phyloP scores from a whole-genome alignment of 1,284 basidiomycete genomes.

The Cutaneotrichosporon spelunceum region DNA sequence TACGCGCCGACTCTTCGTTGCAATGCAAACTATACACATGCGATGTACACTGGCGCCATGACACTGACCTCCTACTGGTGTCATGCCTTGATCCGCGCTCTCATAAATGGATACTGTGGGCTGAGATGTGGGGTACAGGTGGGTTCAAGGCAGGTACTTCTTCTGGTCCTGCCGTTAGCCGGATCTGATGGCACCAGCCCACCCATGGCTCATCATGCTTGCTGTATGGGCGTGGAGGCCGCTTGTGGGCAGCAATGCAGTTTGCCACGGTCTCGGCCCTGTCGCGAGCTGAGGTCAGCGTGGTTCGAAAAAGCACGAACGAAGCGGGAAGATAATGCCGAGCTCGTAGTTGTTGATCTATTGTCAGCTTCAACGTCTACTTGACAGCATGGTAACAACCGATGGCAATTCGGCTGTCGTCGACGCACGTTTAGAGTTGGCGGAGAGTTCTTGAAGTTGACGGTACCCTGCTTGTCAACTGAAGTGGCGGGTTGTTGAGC shows the following conservation, averaged over 20 bases:
- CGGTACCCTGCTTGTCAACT: constrained; percentile 33
- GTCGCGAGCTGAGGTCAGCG: constrained; percentile 27
- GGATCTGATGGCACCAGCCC: constrained; percentile 15
- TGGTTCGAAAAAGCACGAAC: constrained; percentile 22
- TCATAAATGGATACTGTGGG: background rate
- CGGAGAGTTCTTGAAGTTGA: constrained; percentile 39
- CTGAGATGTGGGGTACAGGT: background rate
- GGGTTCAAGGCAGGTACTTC: constrained; percentile 11
- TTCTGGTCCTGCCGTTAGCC: constrained; percentile 19
- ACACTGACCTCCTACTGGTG: background rate
- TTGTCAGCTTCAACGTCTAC: background rate
- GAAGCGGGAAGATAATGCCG: constrained; percentile 48
- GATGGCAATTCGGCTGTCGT: background rate
- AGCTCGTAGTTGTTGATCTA: constrained; percentile 48
- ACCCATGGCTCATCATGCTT: constrained; percentile 44
- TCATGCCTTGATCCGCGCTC: background rate
- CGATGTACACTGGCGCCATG: background rate
- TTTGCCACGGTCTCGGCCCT: constrained; percentile 33
- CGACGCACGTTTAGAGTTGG: constrained; percentile 29
- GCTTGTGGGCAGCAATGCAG: constrained; percentile 41
- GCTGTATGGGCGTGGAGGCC: constrained; percentile 42
- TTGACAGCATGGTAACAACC: background rate
- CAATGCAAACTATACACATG: background rate
- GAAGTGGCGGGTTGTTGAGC: constrained; percentile 5
- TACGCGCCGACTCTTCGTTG: background rate